phyloP scores from a whole-genome alignment of 2,329 filamentous ascomycete genomes.

The Diaporthe vaccinii region DNA sequence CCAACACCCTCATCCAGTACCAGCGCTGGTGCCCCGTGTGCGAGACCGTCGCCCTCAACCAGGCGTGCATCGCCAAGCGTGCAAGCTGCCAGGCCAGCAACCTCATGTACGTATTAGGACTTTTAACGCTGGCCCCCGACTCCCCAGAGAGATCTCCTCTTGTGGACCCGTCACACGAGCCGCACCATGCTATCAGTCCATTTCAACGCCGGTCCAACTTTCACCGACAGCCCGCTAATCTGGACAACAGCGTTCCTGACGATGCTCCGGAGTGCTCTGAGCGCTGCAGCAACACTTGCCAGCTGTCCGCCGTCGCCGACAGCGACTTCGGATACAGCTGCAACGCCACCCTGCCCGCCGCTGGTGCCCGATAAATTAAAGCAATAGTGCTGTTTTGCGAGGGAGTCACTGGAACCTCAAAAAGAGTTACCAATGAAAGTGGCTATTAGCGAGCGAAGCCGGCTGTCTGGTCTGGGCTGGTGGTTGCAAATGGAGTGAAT shows the following conservation, averaged over 20 bases:
- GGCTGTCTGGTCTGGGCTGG: background rate
- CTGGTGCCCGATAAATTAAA: background rate
- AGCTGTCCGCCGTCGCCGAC: constrained; percentile 37
- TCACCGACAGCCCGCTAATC: background rate
- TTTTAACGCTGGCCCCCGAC: no score
- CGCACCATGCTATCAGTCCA: no score
- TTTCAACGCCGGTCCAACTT: no score
- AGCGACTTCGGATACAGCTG: constrained; percentile 37
- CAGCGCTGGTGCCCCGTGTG: constrained; percentile 41
- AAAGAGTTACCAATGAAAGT: background rate
- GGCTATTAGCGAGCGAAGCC: background rate
- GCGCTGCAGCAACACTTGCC: constrained; percentile 34
- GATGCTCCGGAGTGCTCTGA: constrained; percentile 22
- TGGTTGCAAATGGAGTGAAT: background rate
- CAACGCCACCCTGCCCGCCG: constrained; percentile 25
- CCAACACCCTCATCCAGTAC: constrained; percentile 39
- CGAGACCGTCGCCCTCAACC: constrained; percentile 39
- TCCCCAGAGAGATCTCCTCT: no score
- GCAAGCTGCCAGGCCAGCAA: constrained; percentile 35
- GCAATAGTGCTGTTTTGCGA: no score
- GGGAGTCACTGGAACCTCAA: no score
- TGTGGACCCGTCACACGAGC: no score
- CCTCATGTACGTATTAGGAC: constrained; percentile 25
- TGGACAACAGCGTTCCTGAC: constrained; percentile 21
- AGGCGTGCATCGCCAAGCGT: constrained; percentile 32